phyloP scores from a whole-genome alignment of 202 grass and related monocot species.

The Zizania palustris region DNA sequence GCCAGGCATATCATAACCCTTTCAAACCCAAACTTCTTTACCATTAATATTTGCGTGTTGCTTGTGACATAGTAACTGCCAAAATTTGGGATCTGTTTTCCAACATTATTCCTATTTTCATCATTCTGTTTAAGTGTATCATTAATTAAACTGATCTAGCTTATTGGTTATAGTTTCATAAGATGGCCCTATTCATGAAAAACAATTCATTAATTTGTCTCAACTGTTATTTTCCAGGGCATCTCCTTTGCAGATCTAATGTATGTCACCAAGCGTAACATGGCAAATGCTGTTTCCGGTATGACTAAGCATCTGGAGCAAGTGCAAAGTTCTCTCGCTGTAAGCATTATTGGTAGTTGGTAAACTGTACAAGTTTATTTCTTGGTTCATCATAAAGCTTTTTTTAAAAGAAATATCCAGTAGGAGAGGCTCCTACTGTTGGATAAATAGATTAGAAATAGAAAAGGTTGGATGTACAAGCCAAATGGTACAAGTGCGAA shows the following conservation, averaged over 20 bases:
- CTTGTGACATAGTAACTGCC: slow-evolving; percentile 15
- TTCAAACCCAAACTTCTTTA: too few species aligned
- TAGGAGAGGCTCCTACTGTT: too few species aligned
- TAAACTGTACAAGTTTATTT: neutral
- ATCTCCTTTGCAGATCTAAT: slow-evolving; percentile 82
- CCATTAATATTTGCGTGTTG: slow-evolving; percentile 26
- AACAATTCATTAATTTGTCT: slow-evolving; percentile 13
- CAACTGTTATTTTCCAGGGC: slow-evolving; percentile 55
- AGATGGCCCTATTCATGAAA: slow-evolving; percentile 28
- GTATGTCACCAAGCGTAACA: slow-evolving; percentile 97
- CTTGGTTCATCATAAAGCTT: slow-evolving; percentile 24
- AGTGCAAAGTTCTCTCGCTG: slow-evolving; percentile 82
- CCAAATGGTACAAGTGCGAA: too few species aligned
- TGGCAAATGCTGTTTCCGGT: slow-evolving; percentile 85
- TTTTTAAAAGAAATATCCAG: too few species aligned
- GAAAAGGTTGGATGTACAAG: too few species aligned
- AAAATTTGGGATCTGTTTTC: slow-evolving; percentile 34
- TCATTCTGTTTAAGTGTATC: slow-evolving; percentile 21
- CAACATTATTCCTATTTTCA: slow-evolving; percentile 6
- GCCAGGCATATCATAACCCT: too few species aligned
- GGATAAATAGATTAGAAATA: too few species aligned
- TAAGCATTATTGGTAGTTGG: slow-evolving; percentile 58
- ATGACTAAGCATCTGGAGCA: slow-evolving; percentile 96
- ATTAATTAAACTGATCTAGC: slow-evolving; percentile 9
- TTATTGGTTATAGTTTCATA: neutral